Evolutionary conservation across 371 early-diverging fungal genomes (phyloP), one percentile per base, ranked within the genome.

Genomic region (Quaeritorhiza haematococci): DNA sequence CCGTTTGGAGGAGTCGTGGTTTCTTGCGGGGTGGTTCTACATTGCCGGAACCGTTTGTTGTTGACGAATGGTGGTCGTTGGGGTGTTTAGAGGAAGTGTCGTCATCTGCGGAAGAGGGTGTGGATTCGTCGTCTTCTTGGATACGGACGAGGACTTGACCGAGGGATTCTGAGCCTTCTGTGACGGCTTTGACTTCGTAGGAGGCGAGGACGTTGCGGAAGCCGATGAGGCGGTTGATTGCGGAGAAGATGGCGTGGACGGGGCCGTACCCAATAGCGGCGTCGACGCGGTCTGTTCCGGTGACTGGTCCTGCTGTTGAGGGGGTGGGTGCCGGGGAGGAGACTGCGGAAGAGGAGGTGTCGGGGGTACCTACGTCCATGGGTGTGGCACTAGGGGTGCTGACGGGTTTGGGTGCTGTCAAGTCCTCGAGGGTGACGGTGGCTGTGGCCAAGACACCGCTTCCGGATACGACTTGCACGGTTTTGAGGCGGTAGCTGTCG

Each of bases 101-200:
- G 23, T 34, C 54, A 32, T 54, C 49, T 21, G 17, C 52, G 44
- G 21, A 27, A 21, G 29, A 51, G 28, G 49, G 50, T 6, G 51
- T 60, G 15, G 59, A 61, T 23, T 50, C 50, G 0, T 50, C 59
- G 27, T 56, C 62, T 53, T 68, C 63, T 34, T 63, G 67, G 10
- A 93, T 78, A 58, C 86, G 85, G 41, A 94, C 90, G 0, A 83
- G 73, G 33, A 90, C 93, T 62, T 88, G 82, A 47, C 92, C 94
- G 26, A 92, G 70, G 21, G 93, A 84, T 70, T 94, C 94, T 53
- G 80, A 78, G 33, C 92, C 93, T 51, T 80, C 86, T 17, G 89
- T 89, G n/a, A 92, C 88, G 15, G 89, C 87, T 38, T 83, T 82
- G 26, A 94, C 88, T 55, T 89, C 90, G 67, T 88, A 94, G 48